A percentile compares a stretch with the other conserved stretches of the same genome.
These are phyloP conservation scores for Scedosporium minutisporum DNA, from an alignment of 2,329 filamentous ascomycete species.

Conservation along the genomic window DNA sequence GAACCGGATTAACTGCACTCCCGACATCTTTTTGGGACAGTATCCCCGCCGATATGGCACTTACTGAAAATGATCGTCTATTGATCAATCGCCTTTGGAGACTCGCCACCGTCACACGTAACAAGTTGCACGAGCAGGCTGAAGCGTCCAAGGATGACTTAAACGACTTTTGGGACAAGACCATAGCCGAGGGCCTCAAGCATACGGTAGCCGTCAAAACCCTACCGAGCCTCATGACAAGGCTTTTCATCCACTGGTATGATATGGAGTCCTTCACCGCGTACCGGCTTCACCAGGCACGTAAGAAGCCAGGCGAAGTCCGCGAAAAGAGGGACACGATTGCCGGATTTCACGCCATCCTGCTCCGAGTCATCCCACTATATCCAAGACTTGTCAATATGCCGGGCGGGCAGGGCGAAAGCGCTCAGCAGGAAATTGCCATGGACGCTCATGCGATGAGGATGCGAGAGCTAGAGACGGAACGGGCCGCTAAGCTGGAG, in stretches of 20 bases:
- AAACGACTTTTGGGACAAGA: conserved; percentile 8
- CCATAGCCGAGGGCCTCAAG: conserved; percentile 18
- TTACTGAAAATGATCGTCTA: background rate
- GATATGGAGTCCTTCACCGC: background rate
- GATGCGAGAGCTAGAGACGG: conserved; percentile 41
- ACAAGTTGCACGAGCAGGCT: background rate
- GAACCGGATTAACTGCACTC: conserved; percentile 9
- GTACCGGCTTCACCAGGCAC: background rate
- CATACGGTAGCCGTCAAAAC: background rate
- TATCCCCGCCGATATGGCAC: background rate
- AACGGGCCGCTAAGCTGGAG: conserved; percentile 44
- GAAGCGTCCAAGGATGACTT: background rate
- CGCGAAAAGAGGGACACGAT: background rate
- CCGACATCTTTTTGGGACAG: conserved; percentile 15
- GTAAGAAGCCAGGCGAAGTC: background rate
- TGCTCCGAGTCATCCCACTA: background rate
- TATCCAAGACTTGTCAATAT: background rate
- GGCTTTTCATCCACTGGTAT: conserved; percentile 1
- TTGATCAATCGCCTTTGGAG: conserved; percentile 12
- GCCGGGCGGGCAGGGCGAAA: background rate
- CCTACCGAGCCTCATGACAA: background rate
- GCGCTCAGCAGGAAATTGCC: background rate
- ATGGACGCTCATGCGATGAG: background rate
- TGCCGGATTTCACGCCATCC: background rate
- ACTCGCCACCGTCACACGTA: conserved; percentile 18